Evolutionary conservation across 768 basidiomycete genomes (phyloP).

Genomic region (Tricholoma bakamatsutake): DNA sequence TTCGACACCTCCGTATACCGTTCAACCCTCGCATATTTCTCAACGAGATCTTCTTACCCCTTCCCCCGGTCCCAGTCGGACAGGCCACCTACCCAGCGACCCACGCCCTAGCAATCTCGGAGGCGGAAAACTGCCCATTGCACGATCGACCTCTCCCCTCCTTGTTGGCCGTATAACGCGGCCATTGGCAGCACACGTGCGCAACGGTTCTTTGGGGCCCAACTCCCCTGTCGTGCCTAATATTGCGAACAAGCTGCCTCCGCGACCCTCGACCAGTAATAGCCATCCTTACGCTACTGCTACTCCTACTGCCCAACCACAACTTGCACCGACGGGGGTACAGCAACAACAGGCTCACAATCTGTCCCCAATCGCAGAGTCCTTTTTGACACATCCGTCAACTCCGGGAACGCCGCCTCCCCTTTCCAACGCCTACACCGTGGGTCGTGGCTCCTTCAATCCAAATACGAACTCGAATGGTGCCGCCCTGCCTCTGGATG

Average conservation of each 20-base stretch:
- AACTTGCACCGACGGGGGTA: constrained; percentile 35
- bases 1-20: constrained; percentile 28
- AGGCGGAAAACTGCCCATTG: constrained; percentile 30
- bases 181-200: constrained; percentile 32
- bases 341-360: constrained; percentile 29
- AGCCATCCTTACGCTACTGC: constrained; percentile 58
- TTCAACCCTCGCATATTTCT: constrained; percentile 37
- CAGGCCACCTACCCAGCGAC: constrained; percentile 50
- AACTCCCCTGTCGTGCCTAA: constrained; percentile 32
- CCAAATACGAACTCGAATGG: constrained; percentile 37
- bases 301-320: constrained; percentile 43
- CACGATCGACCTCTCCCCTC: constrained; percentile 41
- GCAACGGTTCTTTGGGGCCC: constrained; percentile 47
- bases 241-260: constrained; percentile 37
- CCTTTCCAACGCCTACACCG: constrained; percentile 43
- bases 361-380: constrained; percentile 72
- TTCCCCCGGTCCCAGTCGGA: constrained; percentile 34
- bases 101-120: constrained; percentile 50
- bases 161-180: constrained; percentile 29
- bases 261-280: constrained; percentile 36
- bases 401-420: constrained; percentile 42
- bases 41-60: constrained; percentile 38
- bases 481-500: constrained; percentile 56
- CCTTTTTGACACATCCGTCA: constrained; percentile 36
- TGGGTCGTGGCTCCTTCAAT: constrained; percentile 58